Percentiles rank a stretch among this genome's conserved stretches.
Conservation (phyloP, 805 yeast species). For the Candida cerambycidarum region DNA sequence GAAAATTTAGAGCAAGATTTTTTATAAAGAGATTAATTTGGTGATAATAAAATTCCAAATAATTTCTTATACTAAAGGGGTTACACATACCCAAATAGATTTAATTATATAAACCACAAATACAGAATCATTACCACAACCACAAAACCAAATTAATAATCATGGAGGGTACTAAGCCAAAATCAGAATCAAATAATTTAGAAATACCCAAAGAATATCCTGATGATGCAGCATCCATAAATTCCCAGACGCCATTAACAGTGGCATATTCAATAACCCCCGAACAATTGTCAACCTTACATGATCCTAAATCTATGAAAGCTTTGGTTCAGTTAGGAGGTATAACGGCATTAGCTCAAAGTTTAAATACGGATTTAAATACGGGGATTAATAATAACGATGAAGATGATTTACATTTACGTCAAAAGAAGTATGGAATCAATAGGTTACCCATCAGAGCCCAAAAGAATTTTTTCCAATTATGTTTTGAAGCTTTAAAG, state of each 20-base stretch:
- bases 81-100: background rate
- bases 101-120: background rate
- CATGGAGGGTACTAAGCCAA: background rate
- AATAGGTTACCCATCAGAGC: constrained; percentile 71
- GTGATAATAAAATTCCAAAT: background rate
- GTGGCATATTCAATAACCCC: constrained; percentile 13
- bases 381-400: constrained; percentile 43
- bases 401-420: constrained; percentile 26
- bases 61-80: background rate
- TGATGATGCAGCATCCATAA: constrained; percentile 11
- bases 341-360: constrained; percentile 29
- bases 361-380: constrained; percentile 35
- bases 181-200: background rate
- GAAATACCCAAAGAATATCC: constrained; percentile 9
- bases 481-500: constrained; percentile 82
- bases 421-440: constrained; percentile 59
- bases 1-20: background rate
- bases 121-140: too few relatives aligned
- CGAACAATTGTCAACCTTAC: constrained; percentile 45
- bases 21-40: background rate
- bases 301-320: constrained; percentile 61
- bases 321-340: constrained; percentile 48
- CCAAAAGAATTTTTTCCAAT: constrained; percentile 63
- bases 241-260: constrained; percentile 20
- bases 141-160: too few relatives aligned